Percentiles rank a stretch among this genome's conserved stretches.
These are phyloP conservation scores for Penicillium sp. DNA, from an alignment of 2,329 filamentous ascomycete species.

Conservation along the genomic window DNA sequence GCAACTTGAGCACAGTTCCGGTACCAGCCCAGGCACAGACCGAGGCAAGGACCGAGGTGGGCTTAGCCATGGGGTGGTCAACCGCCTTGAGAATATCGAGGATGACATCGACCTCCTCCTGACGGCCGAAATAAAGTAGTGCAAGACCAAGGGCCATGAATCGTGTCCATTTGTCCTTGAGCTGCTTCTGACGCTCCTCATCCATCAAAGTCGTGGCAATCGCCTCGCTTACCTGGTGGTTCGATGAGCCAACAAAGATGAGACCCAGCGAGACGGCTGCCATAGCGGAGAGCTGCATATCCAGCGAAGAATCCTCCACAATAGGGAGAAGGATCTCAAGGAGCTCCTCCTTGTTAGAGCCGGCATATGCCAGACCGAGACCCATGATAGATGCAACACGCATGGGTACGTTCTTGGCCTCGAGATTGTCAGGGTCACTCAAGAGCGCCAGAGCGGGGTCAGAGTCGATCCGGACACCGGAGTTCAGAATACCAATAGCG, in stretches of 20 bases:
- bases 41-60: constrained; percentile 88
- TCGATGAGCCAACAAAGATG: constrained; percentile 86
- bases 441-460: constrained; percentile 87
- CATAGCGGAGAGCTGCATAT: constrained; percentile 96
- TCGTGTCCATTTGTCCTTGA: constrained; percentile 97
- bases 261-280: constrained; percentile 85
- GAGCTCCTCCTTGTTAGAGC: constrained; percentile 86
- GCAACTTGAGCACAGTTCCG: constrained; percentile 91
- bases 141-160: constrained; percentile 94
- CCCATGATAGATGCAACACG: constrained; percentile 90
- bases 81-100: constrained; percentile 94
- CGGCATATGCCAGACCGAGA: constrained; percentile 87
- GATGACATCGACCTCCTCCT: constrained; percentile 98
- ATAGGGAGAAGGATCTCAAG: constrained; percentile 79
- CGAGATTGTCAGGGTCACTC: constrained; percentile 71
- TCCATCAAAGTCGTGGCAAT: constrained; percentile 91
- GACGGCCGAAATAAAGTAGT: constrained; percentile 88
- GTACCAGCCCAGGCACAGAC: constrained; percentile 98
- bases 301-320: constrained; percentile 72
- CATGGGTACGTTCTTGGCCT: constrained; percentile 70
- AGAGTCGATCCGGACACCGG: constrained; percentile 79
- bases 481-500: constrained; percentile 93
- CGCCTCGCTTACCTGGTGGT: constrained; percentile 84
- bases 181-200: constrained; percentile 79
- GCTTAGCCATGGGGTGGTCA: constrained; percentile 92